phyloP scores from a whole-genome alignment of 495 filamentous ascomycete species.

The Penicillium mononematosum region DNA sequence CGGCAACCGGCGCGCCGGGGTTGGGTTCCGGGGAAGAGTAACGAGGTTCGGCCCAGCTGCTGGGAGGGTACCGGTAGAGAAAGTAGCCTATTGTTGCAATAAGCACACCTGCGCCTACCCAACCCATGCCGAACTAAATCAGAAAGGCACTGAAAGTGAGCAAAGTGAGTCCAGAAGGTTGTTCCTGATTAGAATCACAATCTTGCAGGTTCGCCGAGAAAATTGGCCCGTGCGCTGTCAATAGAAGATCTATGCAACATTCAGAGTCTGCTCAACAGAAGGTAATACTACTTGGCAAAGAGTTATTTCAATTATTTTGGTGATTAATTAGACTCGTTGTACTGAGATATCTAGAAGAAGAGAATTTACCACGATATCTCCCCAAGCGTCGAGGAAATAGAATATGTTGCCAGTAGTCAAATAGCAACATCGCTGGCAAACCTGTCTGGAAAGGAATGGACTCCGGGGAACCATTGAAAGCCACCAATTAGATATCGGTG shows the following conservation, averaged over 20 bases:
- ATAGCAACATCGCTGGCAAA: neutral
- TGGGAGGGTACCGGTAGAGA: slow-evolving; percentile 35
- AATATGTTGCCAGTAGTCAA: neutral
- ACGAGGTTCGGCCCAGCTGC: slow-evolving; percentile 21
- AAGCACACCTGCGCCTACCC: slow-evolving; percentile 36
- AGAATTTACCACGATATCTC: neutral
- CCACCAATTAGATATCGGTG: neutral
- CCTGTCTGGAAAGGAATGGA: slow-evolving; percentile 5
- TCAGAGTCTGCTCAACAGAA: neutral
- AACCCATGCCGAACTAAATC: slow-evolving; percentile 34
- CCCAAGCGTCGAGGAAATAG: neutral
- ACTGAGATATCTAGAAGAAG: neutral
- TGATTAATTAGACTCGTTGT: neutral
- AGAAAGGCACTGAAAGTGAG: neutral
- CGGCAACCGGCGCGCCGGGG: slow-evolving; percentile 16
- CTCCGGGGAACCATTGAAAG: slow-evolving; percentile 1
- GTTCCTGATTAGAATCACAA: slow-evolving; percentile 8
- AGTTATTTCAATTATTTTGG: neutral
- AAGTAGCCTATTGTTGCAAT: slow-evolving; percentile 37
- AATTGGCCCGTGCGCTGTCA: slow-evolving; percentile 25
- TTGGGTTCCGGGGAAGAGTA: slow-evolving; percentile 23
- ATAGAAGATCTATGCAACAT: slow-evolving; percentile 5
- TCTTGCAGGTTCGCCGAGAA: slow-evolving; percentile 17
- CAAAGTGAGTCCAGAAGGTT: slow-evolving; percentile 1
- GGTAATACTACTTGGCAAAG: neutral